Conservation (phyloP, 228 moss, liverwort and hornwort species). For the Sphagnum magellanicum region DNA sequence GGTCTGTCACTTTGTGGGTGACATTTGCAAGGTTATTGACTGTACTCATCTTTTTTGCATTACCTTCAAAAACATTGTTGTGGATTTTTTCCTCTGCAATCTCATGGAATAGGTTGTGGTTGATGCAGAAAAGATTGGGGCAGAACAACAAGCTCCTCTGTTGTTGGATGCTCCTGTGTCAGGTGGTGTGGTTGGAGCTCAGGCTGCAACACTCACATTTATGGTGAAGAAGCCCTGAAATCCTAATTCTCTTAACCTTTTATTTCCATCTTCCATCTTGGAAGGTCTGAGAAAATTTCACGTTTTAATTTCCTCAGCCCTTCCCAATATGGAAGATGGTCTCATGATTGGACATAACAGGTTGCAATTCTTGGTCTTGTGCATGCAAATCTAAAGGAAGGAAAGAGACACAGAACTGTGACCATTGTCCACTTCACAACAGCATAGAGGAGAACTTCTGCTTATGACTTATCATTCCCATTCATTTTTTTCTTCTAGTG, state of each 20-base stretch:
- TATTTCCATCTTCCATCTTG: not conserved
- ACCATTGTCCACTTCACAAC: no score
- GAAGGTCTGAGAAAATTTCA: no score
- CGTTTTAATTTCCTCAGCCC: no score
- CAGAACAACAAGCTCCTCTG: slow-evolving; percentile 26
- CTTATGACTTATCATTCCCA: no score
- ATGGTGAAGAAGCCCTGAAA: slow-evolving; percentile 44
- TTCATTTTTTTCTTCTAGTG: not conserved
- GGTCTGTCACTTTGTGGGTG: no score
- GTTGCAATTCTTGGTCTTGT: not conserved
- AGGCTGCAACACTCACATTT: slow-evolving; percentile 86
- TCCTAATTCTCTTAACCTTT: not conserved
- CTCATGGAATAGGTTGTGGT: slow-evolving; percentile 33
- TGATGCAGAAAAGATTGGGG: slow-evolving; percentile 57
- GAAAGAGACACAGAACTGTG: not conserved
- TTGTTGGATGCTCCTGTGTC: slow-evolving; percentile 96
- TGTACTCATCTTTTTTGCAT: no score
- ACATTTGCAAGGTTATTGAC: no score
- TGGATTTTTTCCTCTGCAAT: no score
- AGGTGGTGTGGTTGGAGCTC: slow-evolving; percentile 86
- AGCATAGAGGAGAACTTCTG: no score
- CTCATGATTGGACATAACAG: not conserved
- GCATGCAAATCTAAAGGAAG: no score
- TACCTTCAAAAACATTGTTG: no score
- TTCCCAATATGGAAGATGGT: not conserved